Evolutionary conservation across 257 asterid genomes (phyloP).

Genomic region (Nicotiana noctiflora): DNA sequence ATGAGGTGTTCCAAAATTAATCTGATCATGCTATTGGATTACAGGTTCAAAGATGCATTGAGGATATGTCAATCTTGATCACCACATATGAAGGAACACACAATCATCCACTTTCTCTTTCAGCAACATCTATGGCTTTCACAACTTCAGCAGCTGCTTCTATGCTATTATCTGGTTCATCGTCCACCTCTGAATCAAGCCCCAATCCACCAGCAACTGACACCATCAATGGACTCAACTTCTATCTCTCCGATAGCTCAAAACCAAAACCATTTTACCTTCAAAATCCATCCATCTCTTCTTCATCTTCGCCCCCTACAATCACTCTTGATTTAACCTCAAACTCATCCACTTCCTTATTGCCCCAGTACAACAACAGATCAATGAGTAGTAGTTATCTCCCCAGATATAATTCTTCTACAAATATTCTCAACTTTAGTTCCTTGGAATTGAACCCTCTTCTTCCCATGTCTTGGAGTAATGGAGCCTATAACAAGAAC

Average conservation of each 20-base stretch:
- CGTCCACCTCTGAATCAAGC: conserved; percentile 27
- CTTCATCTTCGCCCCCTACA: conserved; percentile 58
- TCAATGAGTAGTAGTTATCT: conserved; percentile 13
- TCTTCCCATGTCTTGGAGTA: conserved; percentile 61
- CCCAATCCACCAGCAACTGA: conserved; percentile 17
- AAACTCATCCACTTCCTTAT: conserved; percentile 29
- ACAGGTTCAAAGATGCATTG: conserved; percentile 79
- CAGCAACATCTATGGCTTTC: conserved; percentile 94
- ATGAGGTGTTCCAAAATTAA: too few species aligned
- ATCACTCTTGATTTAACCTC: conserved; percentile 84
- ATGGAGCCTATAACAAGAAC: conserved; percentile 37
- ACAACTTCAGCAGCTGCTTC: conserved; percentile 93
- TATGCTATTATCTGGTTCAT: conserved; percentile 74
- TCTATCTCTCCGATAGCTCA: conserved; percentile 51
- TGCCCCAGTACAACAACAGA: conserved; percentile 16
- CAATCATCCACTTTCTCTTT: conserved; percentile 71
- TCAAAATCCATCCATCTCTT: conserved; percentile 59
- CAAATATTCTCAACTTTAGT: conserved; percentile 65
- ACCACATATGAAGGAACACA: conserved; percentile 95
- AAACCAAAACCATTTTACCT: conserved; percentile 65
- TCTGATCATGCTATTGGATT: too few species aligned
- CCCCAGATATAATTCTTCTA: conserved; percentile 42
- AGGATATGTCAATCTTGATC: conserved; percentile 76
- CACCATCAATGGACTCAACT: conserved; percentile 43
- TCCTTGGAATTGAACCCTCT: conserved; percentile 54